Percentiles rank a stretch among this genome's conserved stretches.
These are phyloP conservation scores for Colletotrichum eremochloae DNA, from an alignment of 2,329 filamentous ascomycete species.

Conservation along the genomic window DNA sequence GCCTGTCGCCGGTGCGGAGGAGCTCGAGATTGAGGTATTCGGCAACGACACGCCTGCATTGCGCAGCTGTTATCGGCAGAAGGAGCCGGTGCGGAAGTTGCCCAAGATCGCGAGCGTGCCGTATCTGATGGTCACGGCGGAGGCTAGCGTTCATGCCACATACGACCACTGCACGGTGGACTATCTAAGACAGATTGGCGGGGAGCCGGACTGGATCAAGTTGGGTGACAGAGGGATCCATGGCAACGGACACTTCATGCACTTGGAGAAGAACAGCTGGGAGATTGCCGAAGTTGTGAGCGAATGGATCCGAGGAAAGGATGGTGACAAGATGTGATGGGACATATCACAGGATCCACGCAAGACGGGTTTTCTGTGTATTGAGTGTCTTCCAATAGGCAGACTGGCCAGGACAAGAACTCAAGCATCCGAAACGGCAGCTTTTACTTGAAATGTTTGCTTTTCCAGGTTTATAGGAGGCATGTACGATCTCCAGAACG, in stretches of 20 bases:
- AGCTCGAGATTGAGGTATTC: conserved; percentile 37
- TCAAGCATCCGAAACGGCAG: too few relatives aligned
- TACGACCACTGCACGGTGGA: conserved; percentile 68
- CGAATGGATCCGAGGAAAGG: conserved; percentile 51
- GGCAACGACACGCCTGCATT: conserved; percentile 28
- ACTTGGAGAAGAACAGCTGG: conserved; percentile 66
- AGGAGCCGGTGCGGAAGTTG: conserved; percentile 54
- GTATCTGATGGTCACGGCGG: conserved; percentile 63
- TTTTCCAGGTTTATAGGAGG: too few relatives aligned
- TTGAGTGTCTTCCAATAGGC: too few relatives aligned
- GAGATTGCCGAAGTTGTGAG: conserved; percentile 55
- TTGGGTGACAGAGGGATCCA: conserved; percentile 59
- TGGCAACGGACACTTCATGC: conserved; percentile 70
- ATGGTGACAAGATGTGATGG: background rate
- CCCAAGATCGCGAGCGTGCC: conserved; percentile 62
- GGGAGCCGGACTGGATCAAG: conserved; percentile 57
- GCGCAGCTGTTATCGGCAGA: conserved; percentile 34
- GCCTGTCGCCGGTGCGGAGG: conserved; percentile 42
- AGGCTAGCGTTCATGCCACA: conserved; percentile 65
- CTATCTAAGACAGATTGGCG: conserved; percentile 67
- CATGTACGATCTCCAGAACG: too few relatives aligned
- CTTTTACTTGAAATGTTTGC: too few relatives aligned
- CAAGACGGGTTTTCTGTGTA: background rate
- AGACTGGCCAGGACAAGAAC: too few relatives aligned
- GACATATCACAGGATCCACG: too few relatives aligned